Evolutionary conservation across 495 filamentous ascomycete species (phyloP), one percentile per base, ranked within the genome.

Genomic region (Pyronema domesticum): DNA sequence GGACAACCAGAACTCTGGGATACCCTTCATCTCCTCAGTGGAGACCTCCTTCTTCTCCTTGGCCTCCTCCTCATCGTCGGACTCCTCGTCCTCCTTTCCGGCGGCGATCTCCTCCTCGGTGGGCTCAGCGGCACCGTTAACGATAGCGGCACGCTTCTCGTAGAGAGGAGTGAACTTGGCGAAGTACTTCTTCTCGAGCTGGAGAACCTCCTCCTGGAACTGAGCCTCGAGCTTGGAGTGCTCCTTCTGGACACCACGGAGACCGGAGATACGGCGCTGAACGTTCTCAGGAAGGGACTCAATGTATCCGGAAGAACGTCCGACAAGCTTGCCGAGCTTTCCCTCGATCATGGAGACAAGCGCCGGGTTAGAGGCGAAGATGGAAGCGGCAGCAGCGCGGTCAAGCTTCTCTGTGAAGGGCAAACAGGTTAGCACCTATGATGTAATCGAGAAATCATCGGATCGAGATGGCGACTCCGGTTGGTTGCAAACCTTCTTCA

Each of bases 121-220:
- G 33, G 93, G 93, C 71, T 99, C 93, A 11, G 73, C 67, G 57
- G 70, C 71, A 62, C 93, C 93, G 70, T 95, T 96, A 65, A 99
- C 76, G 64, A 99, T 95, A 57, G 81, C 77, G 46, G 91, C 76
- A 65, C 93, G 89, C 75, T 89, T 86, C 76, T 96, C 73, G 71
- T 99, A 99, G 37, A 99, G 80, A 51, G 93, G 93, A 33, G 87
- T 94, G 72, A 94, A 99, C 71, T 95, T 96, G 67, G 83, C 84
- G 58, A 99, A 95, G 70, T 91, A 99, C 71, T 94, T 93, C 79
- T 99, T 99, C 75, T 99, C 93, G 17, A 99, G 78, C 67, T 95
- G 80, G 58, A 99, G 75, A 45, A 99, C 86, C 71, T 95, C 93
- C 68, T 96, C 87, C 68, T 99, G 93, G 70, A 96, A 95, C 69